Evolutionary conservation across 164 flowering plant species (phyloP), one percentile per base, ranked within the genome.

Genomic region (Stephania cephalantha): DNA sequence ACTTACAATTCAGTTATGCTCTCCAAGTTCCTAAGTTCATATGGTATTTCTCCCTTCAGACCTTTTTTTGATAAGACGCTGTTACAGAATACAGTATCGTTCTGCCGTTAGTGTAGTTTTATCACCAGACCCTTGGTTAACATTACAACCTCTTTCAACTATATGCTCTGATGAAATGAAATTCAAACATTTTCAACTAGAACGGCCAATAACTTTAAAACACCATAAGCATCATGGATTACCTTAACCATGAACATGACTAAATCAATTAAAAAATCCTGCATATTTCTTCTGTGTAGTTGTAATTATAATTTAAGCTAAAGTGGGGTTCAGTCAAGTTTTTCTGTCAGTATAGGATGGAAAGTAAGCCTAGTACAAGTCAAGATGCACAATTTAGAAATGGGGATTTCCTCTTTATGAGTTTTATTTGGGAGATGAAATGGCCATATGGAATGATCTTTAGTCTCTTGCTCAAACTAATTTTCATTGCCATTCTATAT

Each of bases 1-100:
- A 85, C 98, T 93, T 86, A 95, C 99, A 95, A 70, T 75, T 93
- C 99, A 44, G 84, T 84, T 81, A 95, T 80, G 78, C 70, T 87
- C 22, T 90, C 92, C 91, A 95, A 79, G 79, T 86, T 76, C 64
- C 85, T 86, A 7, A 95, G 80, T 79, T 83, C 89, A 15, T 83
- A 42, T 78, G 98, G 98, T 52, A 90, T 89, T 63, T 76, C 79
- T 9, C 97, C 97, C 75, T 79, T 83, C 78, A 93, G 9, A 75
- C 84, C 85, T 86, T 85, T 91, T 70, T 89, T 85, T 70, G 99
- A 90, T 69, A 95, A 82, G 71, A 52, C 70, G 74, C 99, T 95
- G 92, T 83, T 75, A 30, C 73, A 48, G 13, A 78, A 68, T 64
- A 80, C 74, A 83, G 82, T 46, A 48, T 69, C 74, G 46, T 73